Base-by-base conservation (phyloP, 441 rosid genomes). In the Mallotus repandus region DNA sequence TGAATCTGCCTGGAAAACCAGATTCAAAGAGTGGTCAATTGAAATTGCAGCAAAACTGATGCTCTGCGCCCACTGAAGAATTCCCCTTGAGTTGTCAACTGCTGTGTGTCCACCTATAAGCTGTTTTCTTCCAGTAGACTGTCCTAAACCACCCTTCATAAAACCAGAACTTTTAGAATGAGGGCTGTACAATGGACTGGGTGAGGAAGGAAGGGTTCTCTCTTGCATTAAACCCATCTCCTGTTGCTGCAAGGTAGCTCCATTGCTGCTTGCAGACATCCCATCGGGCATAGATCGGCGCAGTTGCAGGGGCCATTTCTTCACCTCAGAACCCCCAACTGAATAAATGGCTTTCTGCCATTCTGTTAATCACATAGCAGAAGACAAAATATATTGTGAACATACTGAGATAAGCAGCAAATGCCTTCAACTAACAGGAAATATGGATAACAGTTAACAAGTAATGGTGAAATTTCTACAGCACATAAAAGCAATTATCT, bases 331-430 rank as follows among this genome's bases (percentile, higher is more conserved):
- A 57, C 96, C 98, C 59, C 96, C 97, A 74, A 91, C 96, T 22
- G 98, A 86, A 86, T 88, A 90, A 76, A 97, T 90, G 70, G 99
- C 99, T 74, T 92, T 97, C 81, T 94, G 98, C 99, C 99, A 97
- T 83, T 94, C 99, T 96, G 89, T 82, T 72, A 67, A 81, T 54
- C 45, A 72, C 65, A 64, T 18, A 4, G 35, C 35, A 68, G 22
- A 32, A 62, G 10, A 63, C 8, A 78, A 69, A 29, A 19, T 19
- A 29, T 14, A 29, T 32, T 12, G 16, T 11, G 41, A 53, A 22
- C 21, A 8, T 11, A 53, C 16, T 13, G 66, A 59, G 29, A 15
- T 10, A 78, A 48, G 32, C n/a, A 63, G 53, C 18, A 29, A 76
- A 63, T 35, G 18, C 22, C 62, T 63, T 32, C 10, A 46, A 43